A percentile compares a stretch with the other conserved stretches of the same genome.
phyloP scores from a whole-genome alignment of 2,329 filamentous ascomycete species.

The Xylariaceae sp. region DNA sequence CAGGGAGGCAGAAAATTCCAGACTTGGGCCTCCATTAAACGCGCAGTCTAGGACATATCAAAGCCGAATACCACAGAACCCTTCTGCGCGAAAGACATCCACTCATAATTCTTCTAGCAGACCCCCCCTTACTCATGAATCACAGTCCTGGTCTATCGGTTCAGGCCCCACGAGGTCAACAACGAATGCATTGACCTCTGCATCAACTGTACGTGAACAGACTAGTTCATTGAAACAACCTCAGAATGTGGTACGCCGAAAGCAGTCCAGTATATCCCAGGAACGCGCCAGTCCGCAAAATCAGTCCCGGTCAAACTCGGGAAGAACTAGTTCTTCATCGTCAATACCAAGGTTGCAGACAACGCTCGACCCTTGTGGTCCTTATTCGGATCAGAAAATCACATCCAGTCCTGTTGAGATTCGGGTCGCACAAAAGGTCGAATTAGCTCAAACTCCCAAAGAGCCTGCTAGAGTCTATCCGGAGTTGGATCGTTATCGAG shows the following conservation, averaged over 20 bases:
- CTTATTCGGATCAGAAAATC: conserved; percentile 46
- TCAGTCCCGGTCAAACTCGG: conserved; percentile 41
- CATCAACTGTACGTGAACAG: conserved; percentile 41
- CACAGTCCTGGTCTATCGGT: conserved; percentile 46
- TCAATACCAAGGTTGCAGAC: conserved; percentile 45
- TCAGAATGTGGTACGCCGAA: conserved; percentile 52
- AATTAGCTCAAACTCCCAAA: conserved; percentile 41
- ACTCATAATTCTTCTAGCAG: conserved; percentile 28
- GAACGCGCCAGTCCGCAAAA: conserved; percentile 39
- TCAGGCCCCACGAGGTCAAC: conserved; percentile 34
- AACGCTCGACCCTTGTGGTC: conserved; percentile 40
- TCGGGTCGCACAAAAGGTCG: conserved; percentile 45
- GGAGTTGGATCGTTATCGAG: conserved; percentile 64
- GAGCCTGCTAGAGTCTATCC: conserved; percentile 57
- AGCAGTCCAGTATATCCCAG: conserved; percentile 50
- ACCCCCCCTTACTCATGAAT: conserved; percentile 46
- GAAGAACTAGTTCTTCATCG: conserved; percentile 47
- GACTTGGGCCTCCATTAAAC: conserved; percentile 20
- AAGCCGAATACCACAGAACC: conserved; percentile 44
- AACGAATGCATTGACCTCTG: conserved; percentile 37
- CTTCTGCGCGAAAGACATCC: conserved; percentile 30
- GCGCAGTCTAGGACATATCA: conserved; percentile 31
- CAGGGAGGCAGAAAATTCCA: conserved; percentile 32
- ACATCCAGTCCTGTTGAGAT: conserved; percentile 50
- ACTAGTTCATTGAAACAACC: conserved; percentile 38